Conservation (phyloP, 2,329 filamentous ascomycete genomes). For the Phaeomoniella chlamydospora region DNA sequence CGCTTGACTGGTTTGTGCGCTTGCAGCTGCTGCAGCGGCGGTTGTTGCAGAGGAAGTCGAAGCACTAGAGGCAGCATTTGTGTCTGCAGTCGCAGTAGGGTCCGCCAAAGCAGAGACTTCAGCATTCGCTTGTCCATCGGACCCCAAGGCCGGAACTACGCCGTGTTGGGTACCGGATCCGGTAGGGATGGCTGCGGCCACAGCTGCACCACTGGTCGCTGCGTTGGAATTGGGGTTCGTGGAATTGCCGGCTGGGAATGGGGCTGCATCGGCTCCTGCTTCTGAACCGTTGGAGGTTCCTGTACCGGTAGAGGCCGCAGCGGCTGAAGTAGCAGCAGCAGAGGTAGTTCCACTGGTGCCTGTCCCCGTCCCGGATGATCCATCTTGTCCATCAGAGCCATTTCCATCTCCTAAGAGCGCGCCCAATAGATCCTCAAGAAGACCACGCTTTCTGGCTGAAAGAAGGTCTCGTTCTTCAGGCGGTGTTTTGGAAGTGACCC, state of each 20-base stretch:
- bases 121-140: conserved; percentile 7
- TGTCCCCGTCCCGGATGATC: conserved; percentile 1
- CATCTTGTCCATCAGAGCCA: conserved; percentile 5
- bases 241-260: background rate
- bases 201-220: conserved; percentile 1
- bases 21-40: background rate
- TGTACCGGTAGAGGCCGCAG: background rate
- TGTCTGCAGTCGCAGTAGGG: background rate
- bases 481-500: conserved; percentile 5
- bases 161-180: conserved; percentile 9
- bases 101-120: background rate
- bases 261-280: background rate
- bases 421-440: conserved; percentile 1
- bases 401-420: conserved; percentile 1
- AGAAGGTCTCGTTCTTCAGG: conserved; percentile 2
- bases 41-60: conserved; percentile 1
- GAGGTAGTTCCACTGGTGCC: conserved; percentile 1
- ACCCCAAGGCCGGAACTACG: conserved; percentile 9
- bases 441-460: conserved; percentile 6
- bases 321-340: no score
- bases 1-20: background rate
- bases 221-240: background rate
- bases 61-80: background rate
- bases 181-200: conserved; percentile 4
- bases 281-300: background rate